Evolutionary conservation across 805 yeast species (phyloP).

Genomic region (Candida gorgasii): DNA sequence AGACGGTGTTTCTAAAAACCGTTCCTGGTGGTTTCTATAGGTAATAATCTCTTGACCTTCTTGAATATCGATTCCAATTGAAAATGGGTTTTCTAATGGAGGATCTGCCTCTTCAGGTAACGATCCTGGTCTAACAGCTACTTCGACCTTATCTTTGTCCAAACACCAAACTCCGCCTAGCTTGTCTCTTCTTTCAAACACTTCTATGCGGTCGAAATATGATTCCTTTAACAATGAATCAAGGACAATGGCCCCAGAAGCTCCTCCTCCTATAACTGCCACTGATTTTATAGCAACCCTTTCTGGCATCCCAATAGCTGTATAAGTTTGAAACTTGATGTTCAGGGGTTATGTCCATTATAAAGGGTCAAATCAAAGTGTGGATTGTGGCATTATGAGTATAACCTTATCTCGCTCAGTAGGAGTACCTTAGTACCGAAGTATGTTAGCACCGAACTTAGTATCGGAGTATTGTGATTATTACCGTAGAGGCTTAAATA

Average conservation of each 20-base stretch:
- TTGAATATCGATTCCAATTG: conserved; percentile 2
- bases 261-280: conserved; percentile 79
- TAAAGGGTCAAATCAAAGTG: no score
- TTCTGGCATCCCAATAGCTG: no score
- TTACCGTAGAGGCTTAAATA: no score
- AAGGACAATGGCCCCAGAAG: conserved; percentile 66
- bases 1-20: conserved; percentile 39
- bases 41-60: conserved; percentile 13
- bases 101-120: background rate
- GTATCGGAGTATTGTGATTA: no score
- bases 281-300: conserved; percentile 39
- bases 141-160: conserved; percentile 24
- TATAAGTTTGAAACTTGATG: no score
- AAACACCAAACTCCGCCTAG: conserved; percentile 78
- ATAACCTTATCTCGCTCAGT: no score
- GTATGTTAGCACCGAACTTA: no score
- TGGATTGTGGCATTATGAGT: no score
- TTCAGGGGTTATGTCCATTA: no score
- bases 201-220: conserved; percentile 46
- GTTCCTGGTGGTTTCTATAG: conserved; percentile 7
- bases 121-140: conserved; percentile 2
- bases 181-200: conserved; percentile 58
- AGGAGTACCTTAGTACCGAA: no score
- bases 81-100: background rate
- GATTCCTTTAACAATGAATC: conserved; percentile 59